A percentile compares a stretch with the other conserved stretches of the same genome.
These are phyloP conservation scores for Aspergillus pseudotamarii DNA, from an alignment of 2,329 filamentous ascomycete genomes.

Conservation along the genomic window DNA sequence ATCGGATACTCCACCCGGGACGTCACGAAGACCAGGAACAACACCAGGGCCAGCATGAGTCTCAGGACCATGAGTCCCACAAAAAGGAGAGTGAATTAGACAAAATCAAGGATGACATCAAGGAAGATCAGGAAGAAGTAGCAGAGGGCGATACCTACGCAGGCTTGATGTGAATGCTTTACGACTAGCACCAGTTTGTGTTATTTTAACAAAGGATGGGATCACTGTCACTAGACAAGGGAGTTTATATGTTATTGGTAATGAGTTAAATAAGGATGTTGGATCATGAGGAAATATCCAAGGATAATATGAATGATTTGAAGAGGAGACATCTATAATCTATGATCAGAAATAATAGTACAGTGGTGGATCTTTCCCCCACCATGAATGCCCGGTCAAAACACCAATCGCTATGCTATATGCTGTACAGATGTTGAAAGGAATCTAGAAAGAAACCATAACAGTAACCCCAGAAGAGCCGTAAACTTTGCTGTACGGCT, in stretches of 20 bases:
- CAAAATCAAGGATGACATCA: background rate
- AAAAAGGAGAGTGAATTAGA: background rate
- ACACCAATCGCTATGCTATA: slow-evolving; percentile 23
- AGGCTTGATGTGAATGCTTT: background rate
- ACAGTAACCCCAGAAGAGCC: background rate
- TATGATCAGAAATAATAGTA: background rate
- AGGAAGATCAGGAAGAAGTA: background rate
- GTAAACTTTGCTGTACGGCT: background rate
- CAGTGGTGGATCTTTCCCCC: background rate
- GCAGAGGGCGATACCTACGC: background rate
- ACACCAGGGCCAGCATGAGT: background rate
- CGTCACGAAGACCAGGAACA: background rate
- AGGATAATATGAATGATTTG: background rate
- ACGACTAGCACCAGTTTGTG: background rate
- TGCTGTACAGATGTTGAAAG: slow-evolving; percentile 8
- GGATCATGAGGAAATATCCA: background rate
- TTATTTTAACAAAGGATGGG: background rate
- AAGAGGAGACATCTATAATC: background rate
- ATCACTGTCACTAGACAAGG: background rate
- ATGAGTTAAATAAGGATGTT: background rate
- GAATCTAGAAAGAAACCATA: background rate
- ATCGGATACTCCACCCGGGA: background rate
- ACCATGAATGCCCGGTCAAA: slow-evolving; percentile 7
- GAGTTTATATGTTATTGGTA: background rate
- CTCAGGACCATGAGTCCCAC: background rate